Conservation (phyloP, 2,329 filamentous ascomycete species). For the Apiospora koreana region DNA sequence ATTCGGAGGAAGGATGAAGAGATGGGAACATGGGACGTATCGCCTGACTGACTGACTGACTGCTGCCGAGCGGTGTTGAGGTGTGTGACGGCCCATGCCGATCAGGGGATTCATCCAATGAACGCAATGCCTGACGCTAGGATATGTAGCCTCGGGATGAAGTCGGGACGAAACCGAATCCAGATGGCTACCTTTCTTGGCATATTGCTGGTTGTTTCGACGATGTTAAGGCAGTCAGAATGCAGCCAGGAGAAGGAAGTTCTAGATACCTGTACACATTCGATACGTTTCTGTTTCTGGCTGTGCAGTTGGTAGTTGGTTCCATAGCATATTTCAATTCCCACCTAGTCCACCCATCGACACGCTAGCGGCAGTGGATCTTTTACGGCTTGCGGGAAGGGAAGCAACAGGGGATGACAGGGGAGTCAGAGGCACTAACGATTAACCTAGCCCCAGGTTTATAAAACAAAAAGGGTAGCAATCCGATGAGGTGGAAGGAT, state of each 20-base stretch:
- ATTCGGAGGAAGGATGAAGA: neutral
- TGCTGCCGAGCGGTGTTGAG: neutral
- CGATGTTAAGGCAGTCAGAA: neutral
- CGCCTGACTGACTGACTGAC: neutral
- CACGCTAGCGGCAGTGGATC: neutral
- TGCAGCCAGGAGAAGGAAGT: no score
- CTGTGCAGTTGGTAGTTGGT: neutral
- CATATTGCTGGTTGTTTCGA: neutral
- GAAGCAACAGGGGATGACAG: no score
- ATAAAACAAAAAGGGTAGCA: neutral
- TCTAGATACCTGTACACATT: no score
- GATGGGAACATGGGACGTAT: neutral
- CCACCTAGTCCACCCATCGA: no score
- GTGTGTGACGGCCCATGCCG: neutral
- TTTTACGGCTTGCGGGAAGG: neutral
- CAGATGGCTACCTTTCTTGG: neutral
- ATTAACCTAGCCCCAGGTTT: neutral
- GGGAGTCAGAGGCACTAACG: neutral
- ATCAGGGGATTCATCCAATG: neutral
- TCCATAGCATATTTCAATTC: no score
- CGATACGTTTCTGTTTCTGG: neutral
- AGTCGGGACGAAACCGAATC: neutral
- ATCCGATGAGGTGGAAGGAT: neutral
- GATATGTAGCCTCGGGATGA: neutral
- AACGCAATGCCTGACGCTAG: neutral